Base-by-base conservation (phyloP, 805 yeast species). In the Starmerella sirachaensis region DNA sequence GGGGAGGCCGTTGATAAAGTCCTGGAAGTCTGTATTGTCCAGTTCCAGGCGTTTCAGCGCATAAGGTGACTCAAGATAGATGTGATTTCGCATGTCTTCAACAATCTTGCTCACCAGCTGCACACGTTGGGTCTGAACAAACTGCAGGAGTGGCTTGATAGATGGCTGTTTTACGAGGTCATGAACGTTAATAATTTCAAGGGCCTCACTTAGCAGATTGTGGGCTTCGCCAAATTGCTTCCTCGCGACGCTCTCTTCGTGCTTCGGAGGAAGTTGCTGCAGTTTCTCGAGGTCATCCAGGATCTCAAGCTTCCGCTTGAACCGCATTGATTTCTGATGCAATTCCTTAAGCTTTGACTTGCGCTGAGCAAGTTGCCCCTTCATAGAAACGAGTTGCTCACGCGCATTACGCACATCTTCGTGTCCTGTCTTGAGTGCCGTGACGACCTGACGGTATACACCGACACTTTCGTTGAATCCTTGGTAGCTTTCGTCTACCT, bases 391-490 rank as follows among this genome's bases (percentile, higher is more conserved):
- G 20, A 80, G 60, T 46, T 68, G 64, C 14, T 64, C 60, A 40
- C 68, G 68, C 27, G 79, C 65, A 24, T 56, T 60, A 2, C 57
- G 47, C 2, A 81, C 64, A 16, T 70, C 69, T 7, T 65, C 61
- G 49, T 83, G 88, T 3, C 91, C 75, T 28, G 78, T 70, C 18
- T 72, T 63, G 16, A 86, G 66, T 1, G 76, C 65, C 30, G 69
- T 64, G 3, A 80, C 72, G 2, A 85, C 75, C 30, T 72, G 65
- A 38, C 83, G 78, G 57, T 83, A 88, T 4, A 88, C 77, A 0
- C 94, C 94, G 31, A 88, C 75, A 47, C 84, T 75, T 48, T 75
- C 78, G 55, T 83, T 85, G 60, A 88, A 85, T 1, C 83, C 76
- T 54, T 82, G 86, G 38, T 42, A 48, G 45, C 42, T 55, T 29